Evolutionary conservation across 495 filamentous ascomycete genomes (phyloP).

Genomic region (Penicillium odoratum): DNA sequence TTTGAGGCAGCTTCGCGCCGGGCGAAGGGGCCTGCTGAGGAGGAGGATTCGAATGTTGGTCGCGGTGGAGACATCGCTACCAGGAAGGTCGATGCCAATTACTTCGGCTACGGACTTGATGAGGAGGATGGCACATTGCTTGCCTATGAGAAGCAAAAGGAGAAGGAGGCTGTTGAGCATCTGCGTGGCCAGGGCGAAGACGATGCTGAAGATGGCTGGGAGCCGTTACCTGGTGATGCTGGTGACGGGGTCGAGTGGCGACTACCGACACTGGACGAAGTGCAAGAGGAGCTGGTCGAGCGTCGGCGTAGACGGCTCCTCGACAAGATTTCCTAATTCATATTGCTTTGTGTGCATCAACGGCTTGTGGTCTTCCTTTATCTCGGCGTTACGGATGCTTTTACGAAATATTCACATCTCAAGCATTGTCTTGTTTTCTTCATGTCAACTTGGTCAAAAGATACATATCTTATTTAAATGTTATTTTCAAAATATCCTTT

Average conservation of each 20-base stretch:
- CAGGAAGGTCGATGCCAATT: slow-evolving; percentile 85
- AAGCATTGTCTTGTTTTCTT: slow-evolving; percentile 17
- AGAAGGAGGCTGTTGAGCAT: slow-evolving; percentile 73
- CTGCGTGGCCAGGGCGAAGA: slow-evolving; percentile 51
- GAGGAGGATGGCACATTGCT: slow-evolving; percentile 89
- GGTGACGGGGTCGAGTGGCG: slow-evolving; percentile 85
- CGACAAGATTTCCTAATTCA: slow-evolving; percentile 68
- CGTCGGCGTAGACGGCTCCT: slow-evolving; percentile 77
- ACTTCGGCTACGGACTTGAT: slow-evolving; percentile 92
- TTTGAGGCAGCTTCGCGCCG: slow-evolving; percentile 71
- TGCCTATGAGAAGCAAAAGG: slow-evolving; percentile 79
- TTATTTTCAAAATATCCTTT: slow-evolving; percentile 9
- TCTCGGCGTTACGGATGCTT: slow-evolving; percentile 31
- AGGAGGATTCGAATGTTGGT: slow-evolving; percentile 59
- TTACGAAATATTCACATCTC: slow-evolving; percentile 23
- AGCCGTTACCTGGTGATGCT: slow-evolving; percentile 79
- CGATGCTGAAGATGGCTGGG: slow-evolving; percentile 65
- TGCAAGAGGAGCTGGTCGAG: slow-evolving; percentile 89
- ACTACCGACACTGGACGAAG: slow-evolving; percentile 83
- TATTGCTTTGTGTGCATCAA: neutral
- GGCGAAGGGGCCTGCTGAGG: slow-evolving; percentile 57
- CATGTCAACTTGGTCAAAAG: slow-evolving; percentile 19
- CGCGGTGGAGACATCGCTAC: slow-evolving; percentile 66
- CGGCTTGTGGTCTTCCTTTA: slow-evolving; percentile 5
- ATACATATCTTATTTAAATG: slow-evolving; percentile 7